Conservation (phyloP, 1,139 yeast genomes). For the Blastobotrys apis region DNA sequence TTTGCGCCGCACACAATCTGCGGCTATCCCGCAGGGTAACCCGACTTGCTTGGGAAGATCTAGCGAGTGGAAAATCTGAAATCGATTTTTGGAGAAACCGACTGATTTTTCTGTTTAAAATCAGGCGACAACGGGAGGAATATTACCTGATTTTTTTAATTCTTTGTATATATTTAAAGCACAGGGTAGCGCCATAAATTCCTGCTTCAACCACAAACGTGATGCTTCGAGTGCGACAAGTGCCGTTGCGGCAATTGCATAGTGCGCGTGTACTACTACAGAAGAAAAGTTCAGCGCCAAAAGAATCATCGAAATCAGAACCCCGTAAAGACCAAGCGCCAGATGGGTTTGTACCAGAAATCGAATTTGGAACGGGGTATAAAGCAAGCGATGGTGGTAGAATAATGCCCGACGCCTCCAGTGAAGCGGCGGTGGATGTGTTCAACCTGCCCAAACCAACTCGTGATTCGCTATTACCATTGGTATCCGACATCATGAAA, state of each 20-base stretch:
- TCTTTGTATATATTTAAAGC: no score
- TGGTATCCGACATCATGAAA: constrained; percentile 7
- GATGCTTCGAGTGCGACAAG: constrained; percentile 1
- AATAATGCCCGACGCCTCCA: background rate
- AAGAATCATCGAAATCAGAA: background rate
- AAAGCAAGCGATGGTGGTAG: constrained; percentile 10
- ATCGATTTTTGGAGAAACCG: no score
- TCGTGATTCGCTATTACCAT: constrained; percentile 12
- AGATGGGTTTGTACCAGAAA: constrained; percentile 4
- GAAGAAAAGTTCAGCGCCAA: background rate
- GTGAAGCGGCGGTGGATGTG: constrained; percentile 5
- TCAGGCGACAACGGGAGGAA: no score
- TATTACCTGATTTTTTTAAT: no score
- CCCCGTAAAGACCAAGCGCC: background rate
- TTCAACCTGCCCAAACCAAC: constrained; percentile 13
- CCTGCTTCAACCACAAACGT: no score
- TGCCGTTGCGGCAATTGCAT: constrained; percentile 5
- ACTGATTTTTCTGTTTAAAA: no score
- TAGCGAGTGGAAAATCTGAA: no score
- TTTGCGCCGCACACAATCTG: no score
- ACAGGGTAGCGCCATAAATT: no score
- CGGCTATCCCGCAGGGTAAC: no score
- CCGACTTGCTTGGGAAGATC: no score
- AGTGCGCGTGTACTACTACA: background rate
- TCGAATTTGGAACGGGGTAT: constrained; percentile 6